Percentiles rank a stretch among this genome's conserved stretches.
phyloP scores from a whole-genome alignment of 73 alveolate genomes.

The Paramecium pentaurelia region DNA sequence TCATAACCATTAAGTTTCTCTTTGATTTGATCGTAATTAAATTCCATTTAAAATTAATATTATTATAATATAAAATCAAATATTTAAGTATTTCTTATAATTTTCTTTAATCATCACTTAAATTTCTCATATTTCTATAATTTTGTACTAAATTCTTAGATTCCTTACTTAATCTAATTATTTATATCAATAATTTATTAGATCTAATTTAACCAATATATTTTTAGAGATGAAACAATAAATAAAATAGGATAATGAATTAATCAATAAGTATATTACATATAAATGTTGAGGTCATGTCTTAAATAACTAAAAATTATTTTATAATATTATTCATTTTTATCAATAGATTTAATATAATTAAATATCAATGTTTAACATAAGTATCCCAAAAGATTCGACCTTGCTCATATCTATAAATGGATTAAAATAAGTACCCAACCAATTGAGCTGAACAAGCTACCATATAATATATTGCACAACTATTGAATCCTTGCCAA shows the following conservation, averaged over 20 bases:
- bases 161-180: no score
- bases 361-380: background rate
- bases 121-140: background rate
- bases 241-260: no score
- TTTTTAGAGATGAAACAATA: no score
- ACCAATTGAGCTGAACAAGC: conserved; percentile 15
- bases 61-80: background rate
- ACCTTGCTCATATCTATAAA: background rate
- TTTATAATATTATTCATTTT: background rate
- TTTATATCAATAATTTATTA: no score
- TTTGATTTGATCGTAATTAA: conserved; percentile 25
- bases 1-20: conserved; percentile 17
- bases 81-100: background rate
- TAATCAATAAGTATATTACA: no score
- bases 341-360: background rate
- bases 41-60: conserved; percentile 24
- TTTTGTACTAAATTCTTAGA: background rate
- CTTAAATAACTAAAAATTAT: background rate
- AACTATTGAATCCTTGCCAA: conserved; percentile 32
- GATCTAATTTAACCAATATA: no score
- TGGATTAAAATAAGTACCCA: background rate
- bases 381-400: background rate
- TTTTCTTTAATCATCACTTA: background rate
- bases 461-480: conserved; percentile 16
- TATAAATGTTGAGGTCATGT: no score